Conservation (phyloP, 2,329 filamentous ascomycete genomes). For the Aspergillus udagawae region DNA sequence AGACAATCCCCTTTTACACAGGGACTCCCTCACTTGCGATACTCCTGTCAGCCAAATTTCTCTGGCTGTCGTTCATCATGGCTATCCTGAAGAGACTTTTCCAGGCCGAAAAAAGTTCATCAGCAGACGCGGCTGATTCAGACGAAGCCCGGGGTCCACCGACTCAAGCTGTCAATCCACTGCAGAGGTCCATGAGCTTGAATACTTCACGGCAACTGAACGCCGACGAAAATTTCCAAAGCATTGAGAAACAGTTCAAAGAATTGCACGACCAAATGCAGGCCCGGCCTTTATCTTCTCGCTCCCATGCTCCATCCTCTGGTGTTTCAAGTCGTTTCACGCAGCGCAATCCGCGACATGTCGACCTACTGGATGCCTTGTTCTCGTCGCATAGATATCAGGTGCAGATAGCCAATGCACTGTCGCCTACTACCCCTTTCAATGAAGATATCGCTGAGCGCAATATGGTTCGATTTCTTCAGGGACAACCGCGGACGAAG, state of each 20-base stretch:
- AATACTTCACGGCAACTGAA: conserved; percentile 19
- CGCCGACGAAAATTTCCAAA: conserved; percentile 31
- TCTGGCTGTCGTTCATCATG: conserved; percentile 19
- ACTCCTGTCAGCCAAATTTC: not conserved
- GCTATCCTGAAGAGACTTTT: conserved; percentile 34
- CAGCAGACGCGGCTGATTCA: conserved; percentile 10
- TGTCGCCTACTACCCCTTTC: conserved; percentile 34
- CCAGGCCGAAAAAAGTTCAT: conserved; percentile 20
- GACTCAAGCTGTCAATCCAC: not conserved
- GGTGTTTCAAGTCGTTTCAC: conserved; percentile 18
- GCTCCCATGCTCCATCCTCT: conserved; percentile 22
- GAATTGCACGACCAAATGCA: conserved; percentile 34
- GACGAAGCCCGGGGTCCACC: conserved; percentile 1
- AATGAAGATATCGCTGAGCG: conserved; percentile 44
- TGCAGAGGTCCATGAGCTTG: conserved; percentile 10
- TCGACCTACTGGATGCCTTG: conserved; percentile 40
- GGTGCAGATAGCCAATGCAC: conserved; percentile 14
- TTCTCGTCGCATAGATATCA: conserved; percentile 31
- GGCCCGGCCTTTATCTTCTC: conserved; percentile 24
- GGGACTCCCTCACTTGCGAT: not conserved
- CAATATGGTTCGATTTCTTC: conserved; percentile 36
- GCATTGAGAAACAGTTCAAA: conserved; percentile 39
- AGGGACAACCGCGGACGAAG: conserved; percentile 22
- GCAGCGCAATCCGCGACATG: conserved; percentile 29
- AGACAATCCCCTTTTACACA: not conserved